phyloP scores from a whole-genome alignment of 2,329 filamentous ascomycete species.

The Helotiales sp. region DNA sequence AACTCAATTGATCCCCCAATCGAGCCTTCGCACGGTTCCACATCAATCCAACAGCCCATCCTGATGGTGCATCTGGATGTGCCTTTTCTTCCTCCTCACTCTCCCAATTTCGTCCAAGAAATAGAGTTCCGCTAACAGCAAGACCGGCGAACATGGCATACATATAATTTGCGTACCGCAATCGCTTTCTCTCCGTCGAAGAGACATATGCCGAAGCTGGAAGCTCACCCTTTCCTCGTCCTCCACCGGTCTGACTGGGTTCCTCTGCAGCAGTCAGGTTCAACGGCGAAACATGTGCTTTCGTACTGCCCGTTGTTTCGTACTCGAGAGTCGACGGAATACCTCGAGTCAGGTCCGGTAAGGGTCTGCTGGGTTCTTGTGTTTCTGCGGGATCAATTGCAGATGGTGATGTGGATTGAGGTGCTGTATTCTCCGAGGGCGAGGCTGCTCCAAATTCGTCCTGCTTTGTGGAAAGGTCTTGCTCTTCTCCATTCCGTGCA shows the following conservation, averaged over 20 bases:
- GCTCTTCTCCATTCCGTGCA: slow-evolving; percentile 17
- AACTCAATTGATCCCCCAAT: slow-evolving; percentile 73
- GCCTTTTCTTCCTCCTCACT: slow-evolving; percentile 67
- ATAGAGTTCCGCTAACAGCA: slow-evolving; percentile 54
- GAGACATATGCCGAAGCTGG: slow-evolving; percentile 85
- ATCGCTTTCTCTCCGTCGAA: slow-evolving; percentile 80
- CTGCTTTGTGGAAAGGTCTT: slow-evolving; percentile 26
- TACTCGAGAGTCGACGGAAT: slow-evolving; percentile 88
- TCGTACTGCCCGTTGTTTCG: slow-evolving; percentile 57
- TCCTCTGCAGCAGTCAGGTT: slow-evolving; percentile 49
- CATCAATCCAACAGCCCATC: slow-evolving; percentile 74
- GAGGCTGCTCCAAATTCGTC: slow-evolving; percentile 35
- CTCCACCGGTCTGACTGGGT: slow-evolving; percentile 40
- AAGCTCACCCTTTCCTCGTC: slow-evolving; percentile 63
- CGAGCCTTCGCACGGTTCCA: slow-evolving; percentile 80
- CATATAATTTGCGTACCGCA: slow-evolving; percentile 72
- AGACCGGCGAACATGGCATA: slow-evolving; percentile 61
- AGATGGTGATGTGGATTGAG: slow-evolving; percentile 33
- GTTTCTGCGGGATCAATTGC: slow-evolving; percentile 42
- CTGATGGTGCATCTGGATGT: slow-evolving; percentile 73
- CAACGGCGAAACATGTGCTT: slow-evolving; percentile 33
- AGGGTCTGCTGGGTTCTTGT: slow-evolving; percentile 59
- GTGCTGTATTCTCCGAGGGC: slow-evolving; percentile 38
- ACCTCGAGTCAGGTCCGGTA: slow-evolving; percentile 90
- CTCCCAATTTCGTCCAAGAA: slow-evolving; percentile 87